Evolutionary conservation across 202 grass and related monocot species (phyloP).

Genomic region (Cymbopogon flexuosus): DNA sequence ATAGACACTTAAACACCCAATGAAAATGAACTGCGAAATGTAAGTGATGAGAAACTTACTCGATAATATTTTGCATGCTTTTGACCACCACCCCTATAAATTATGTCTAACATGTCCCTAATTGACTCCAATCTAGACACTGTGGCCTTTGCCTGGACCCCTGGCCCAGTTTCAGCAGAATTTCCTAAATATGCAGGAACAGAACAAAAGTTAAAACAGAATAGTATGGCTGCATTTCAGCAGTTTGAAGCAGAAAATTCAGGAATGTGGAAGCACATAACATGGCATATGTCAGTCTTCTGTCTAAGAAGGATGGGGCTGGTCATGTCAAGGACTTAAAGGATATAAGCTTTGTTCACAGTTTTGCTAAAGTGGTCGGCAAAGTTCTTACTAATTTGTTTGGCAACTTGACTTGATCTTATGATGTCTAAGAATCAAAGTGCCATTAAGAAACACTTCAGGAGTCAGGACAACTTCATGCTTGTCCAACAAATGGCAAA

Average conservation of each 20-base stretch:
- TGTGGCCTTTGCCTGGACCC: constrained; percentile 52
- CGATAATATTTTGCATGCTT: constrained; percentile 84
- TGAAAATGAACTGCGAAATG: not conserved
- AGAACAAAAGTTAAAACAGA: not conserved
- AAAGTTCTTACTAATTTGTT: not conserved
- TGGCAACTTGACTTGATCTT: not conserved
- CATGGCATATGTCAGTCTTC: not conserved
- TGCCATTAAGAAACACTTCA: not conserved
- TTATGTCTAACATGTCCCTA: constrained; percentile 80
- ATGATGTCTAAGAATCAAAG: not conserved
- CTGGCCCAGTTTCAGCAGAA: constrained; percentile 46
- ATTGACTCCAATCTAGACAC: constrained; percentile 84
- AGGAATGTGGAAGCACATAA: not conserved
- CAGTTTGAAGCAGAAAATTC: not conserved
- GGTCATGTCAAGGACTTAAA: not conserved
- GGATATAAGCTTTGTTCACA: not conserved
- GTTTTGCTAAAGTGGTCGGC: not conserved
- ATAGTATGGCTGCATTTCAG: not conserved
- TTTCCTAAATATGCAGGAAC: constrained; percentile 51
- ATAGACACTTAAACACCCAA: constrained; percentile 25
- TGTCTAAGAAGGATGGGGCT: not conserved
- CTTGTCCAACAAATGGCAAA: not conserved
- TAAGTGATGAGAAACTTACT: constrained; percentile 53
- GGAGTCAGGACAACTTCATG: not conserved
- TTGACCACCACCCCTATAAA: constrained; percentile 84